Conservation (phyloP, 2,329 filamentous ascomycete species). For the Diatrype stigma region DNA sequence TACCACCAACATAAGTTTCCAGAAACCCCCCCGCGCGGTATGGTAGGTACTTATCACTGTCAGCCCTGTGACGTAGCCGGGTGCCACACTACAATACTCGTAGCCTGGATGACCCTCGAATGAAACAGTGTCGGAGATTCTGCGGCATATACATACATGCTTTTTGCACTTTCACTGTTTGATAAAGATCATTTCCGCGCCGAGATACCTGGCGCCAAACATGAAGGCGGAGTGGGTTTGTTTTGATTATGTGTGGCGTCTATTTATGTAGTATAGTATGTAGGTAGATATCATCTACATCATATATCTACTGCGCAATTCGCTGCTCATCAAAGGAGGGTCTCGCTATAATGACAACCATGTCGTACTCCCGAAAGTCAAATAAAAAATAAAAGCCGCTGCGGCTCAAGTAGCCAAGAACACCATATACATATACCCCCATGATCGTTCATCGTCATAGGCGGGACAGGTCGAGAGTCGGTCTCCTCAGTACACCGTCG, state of each 20-base stretch:
- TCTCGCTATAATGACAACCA: not conserved
- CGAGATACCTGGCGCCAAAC: not conserved
- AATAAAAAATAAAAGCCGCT: not conserved
- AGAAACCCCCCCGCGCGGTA: too few species aligned
- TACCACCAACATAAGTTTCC: too few species aligned
- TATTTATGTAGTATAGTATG: not conserved
- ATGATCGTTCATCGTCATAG: too few species aligned
- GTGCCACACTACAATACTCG: conserved; percentile 12
- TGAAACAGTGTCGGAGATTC: too few species aligned
- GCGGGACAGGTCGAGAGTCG: too few species aligned
- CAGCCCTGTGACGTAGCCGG: conserved; percentile 8
- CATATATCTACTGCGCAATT: not conserved
- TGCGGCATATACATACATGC: too few species aligned
- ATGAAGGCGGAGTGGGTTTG: not conserved
- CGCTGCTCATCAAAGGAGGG: not conserved
- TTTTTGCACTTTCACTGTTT: too few species aligned
- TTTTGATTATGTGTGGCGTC: not conserved
- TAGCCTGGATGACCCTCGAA: too few species aligned
- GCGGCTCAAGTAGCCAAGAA: not conserved
- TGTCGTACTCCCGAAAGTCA: not conserved
- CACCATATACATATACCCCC: too few species aligned
- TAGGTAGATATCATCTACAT: not conserved
- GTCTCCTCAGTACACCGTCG: too few species aligned
- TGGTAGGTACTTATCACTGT: too few species aligned
- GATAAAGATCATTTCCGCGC: too few species aligned